Conservation (phyloP, 2,329 filamentous ascomycete genomes). For the Colletotrichum sp. region DNA sequence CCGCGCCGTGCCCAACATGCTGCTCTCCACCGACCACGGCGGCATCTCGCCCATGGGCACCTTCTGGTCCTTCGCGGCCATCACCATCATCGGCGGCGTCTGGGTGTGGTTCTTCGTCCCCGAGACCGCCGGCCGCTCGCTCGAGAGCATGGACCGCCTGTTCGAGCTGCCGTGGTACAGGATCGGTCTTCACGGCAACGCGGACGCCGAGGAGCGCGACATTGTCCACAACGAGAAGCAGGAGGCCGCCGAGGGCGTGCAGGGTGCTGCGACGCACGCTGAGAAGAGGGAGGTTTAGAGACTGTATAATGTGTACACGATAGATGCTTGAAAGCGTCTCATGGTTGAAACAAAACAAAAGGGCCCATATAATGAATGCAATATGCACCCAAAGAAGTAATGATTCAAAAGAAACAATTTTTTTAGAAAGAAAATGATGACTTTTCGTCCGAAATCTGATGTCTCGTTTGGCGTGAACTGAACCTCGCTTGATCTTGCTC, state of each 20-base stretch:
- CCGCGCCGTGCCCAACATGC: conserved; percentile 77
- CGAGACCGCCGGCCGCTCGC: conserved; percentile 69
- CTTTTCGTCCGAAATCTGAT: neutral
- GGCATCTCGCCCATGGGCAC: conserved; percentile 68
- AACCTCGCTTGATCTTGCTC: neutral
- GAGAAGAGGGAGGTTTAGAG: conserved; percentile 32
- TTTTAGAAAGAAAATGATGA: neutral
- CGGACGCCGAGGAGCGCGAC: conserved; percentile 54
- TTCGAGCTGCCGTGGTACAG: conserved; percentile 77
- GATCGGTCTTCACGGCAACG: conserved; percentile 66
- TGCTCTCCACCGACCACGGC: conserved; percentile 52
- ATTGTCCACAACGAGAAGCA: conserved; percentile 49
- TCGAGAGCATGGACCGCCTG: conserved; percentile 74
- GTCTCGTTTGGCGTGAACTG: neutral
- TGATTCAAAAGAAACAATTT: neutral
- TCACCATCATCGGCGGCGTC: conserved; percentile 69
- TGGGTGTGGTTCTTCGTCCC: conserved; percentile 79
- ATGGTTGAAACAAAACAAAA: neutral
- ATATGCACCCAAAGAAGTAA: conserved; percentile 8
- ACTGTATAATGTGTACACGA: neutral
- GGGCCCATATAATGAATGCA: conserved; percentile 17
- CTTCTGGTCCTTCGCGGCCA: conserved; percentile 76
- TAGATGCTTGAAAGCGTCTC: neutral
- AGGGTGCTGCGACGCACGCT: conserved; percentile 35
- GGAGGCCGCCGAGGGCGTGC: conserved; percentile 35